These are phyloP conservation scores for Hirschfeldia incana DNA, from an alignment of 345 rosid genomes.

Conservation along the genomic window DNA sequence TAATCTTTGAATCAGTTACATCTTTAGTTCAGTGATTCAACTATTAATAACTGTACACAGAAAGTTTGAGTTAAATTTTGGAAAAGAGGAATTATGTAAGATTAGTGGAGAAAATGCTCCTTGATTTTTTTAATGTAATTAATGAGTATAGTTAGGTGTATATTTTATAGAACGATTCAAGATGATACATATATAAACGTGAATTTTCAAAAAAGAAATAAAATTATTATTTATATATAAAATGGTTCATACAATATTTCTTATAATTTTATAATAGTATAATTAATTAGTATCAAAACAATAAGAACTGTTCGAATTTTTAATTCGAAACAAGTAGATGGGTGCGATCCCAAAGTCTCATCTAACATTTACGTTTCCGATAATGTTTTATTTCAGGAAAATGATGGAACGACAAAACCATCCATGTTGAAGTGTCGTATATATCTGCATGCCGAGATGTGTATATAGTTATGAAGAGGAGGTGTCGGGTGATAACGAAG, in stretches of 20 bases:
- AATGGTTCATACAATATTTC: not conserved
- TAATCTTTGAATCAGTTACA: not conserved
- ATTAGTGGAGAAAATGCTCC: not conserved
- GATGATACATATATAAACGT: too few species aligned
- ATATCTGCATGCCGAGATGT: conserved; percentile 25
- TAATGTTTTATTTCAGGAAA: conserved; percentile 16
- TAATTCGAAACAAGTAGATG: not conserved
- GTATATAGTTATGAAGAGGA: conserved; percentile 14
- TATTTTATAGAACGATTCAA: too few species aligned
- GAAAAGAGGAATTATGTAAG: not conserved
- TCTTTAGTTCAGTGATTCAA: not conserved
- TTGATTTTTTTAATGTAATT: not conserved
- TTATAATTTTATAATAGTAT: too few species aligned
- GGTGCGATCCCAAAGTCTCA: conserved; percentile 20
- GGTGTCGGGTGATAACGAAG: conserved; percentile 41
- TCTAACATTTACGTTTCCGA: conserved; percentile 31
- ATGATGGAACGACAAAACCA: conserved; percentile 23
- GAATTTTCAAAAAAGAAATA: too few species aligned
- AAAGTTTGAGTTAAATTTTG: not conserved
- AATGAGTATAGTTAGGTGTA: not conserved
- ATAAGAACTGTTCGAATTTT: not conserved
- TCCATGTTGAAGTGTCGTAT: conserved; percentile 28
- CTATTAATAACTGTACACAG: not conserved
- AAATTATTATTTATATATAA: too few species aligned
- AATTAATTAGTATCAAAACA: not conserved